phyloP scores from a whole-genome alignment of 176 grass and related monocot genomes.

The Rhynchospora breviuscula region DNA sequence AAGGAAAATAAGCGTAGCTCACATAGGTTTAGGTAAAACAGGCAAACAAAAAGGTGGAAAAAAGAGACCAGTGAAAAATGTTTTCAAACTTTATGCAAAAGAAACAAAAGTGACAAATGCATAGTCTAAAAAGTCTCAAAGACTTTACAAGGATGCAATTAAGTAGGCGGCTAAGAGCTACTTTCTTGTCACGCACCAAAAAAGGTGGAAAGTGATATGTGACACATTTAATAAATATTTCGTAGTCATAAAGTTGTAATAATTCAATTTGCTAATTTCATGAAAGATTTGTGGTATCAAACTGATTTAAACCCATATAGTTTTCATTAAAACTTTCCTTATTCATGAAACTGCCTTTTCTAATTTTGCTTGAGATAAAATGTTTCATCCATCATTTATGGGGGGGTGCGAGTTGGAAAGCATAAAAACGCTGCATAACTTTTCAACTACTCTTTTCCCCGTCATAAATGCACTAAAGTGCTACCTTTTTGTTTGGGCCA shows the following conservation, averaged over 20 bases:
- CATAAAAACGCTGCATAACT: conserved; percentile 1
- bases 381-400: conserved; percentile 7
- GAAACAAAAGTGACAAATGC: conserved; percentile 19
- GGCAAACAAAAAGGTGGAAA: background rate
- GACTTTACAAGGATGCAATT: background rate
- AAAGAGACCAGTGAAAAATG: background rate
- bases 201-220: background rate
- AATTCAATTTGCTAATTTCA: background rate
- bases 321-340: background rate
- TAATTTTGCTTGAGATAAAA: background rate
- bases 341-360: background rate
- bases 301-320: background rate
- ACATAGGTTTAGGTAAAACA: background rate
- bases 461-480: conserved; percentile 19
- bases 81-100: conserved; percentile 5
- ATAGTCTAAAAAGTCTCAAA: conserved; percentile 1
- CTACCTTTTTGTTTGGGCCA: conserved; percentile 25
- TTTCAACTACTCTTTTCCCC: conserved; percentile 11
- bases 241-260: background rate
- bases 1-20: background rate
- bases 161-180: conserved; percentile 1
- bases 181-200: conserved; percentile 1
- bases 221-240: background rate
- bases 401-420: background rate
- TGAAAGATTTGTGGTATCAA: background rate